Evolutionary conservation across 805 yeast species (phyloP), one percentile per base, ranked within the genome.

Genomic region (Zygoascus tannicola): DNA sequence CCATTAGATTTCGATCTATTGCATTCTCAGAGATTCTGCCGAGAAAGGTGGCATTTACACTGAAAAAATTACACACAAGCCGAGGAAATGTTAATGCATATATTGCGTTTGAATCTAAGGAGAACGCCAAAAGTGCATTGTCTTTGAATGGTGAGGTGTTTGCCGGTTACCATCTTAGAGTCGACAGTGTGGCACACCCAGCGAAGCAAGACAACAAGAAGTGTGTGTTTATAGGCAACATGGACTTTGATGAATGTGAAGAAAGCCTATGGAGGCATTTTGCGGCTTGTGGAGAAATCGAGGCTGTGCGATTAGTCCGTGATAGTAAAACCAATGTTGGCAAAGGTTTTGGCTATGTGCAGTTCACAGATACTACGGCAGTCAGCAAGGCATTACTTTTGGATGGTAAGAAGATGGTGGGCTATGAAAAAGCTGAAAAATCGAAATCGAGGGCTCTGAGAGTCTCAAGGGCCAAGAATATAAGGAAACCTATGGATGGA

Each of bases 311-410:
- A 62, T 74, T 92, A 38, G 75, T 92, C 28, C 78, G 99, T 59
- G 99, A 92, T 60, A 67, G 94, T 15, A 85, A 85, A 66, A 90
- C 97, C 19, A 90, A 92, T 56, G 70, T 90, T 47, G 99, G 98
- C 50, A 92, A 92, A 66, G 99, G 99, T 4, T 88, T 92, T 67
- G 98, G 95, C 4, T 85, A 88, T 60, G 87, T 92, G 30, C 97
- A 90, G 63, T 92, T 88, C 68, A 74, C 71, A 48, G 69, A 65
- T 55, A 63, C 76, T 43, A 64, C 80, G 44, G 70, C 80, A 35
- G 95, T 92, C 7, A 78, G 80, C 50, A 83, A 85, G 58, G 97
- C 96, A 0, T 64, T 92, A 43, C 64, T 86, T 47, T 66, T 85
- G 48, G 76, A 88, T 61, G 90, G 77, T 38, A 80, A 84, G 65